phyloP scores from a whole-genome alignment of 306 rosid genomes.

The Pueraria montana region DNA sequence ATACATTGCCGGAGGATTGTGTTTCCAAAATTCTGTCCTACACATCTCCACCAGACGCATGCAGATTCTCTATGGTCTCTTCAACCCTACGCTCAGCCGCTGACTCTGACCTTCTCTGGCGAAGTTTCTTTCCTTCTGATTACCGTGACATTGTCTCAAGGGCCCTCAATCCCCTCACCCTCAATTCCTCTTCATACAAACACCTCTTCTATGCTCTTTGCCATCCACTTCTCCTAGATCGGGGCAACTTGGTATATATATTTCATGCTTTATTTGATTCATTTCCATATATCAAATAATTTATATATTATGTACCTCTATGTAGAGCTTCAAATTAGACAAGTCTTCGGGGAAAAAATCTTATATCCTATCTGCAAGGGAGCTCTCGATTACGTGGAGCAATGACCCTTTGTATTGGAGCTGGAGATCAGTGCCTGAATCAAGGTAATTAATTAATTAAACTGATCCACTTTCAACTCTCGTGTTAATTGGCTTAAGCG shows the following conservation, averaged over 20 bases:
- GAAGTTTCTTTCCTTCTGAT: conserved; percentile 64
- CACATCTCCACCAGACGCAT: conserved; percentile 65
- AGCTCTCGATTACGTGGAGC: conserved; percentile 60
- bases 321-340: conserved; percentile 68
- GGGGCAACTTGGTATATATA: conserved; percentile 57
- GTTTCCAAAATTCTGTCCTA: conserved; percentile 57
- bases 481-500: background rate
- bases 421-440: conserved; percentile 63
- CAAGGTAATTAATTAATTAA: conserved; percentile 51
- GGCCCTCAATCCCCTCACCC: conserved; percentile 36
- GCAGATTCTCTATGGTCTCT: conserved; percentile 62
- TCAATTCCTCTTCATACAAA: conserved; percentile 54
- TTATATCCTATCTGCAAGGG: conserved; percentile 67
- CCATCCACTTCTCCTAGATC: conserved; percentile 62
- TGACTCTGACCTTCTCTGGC: conserved; percentile 70
- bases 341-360: conserved; percentile 57
- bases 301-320: background rate
- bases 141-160: conserved; percentile 50
- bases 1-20: conserved; percentile 58
- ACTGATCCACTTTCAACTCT: background rate
- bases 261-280: background rate
- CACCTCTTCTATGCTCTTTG: conserved; percentile 61
- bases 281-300: background rate
- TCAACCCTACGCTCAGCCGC: conserved; percentile 54
- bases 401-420: conserved; percentile 68